Conservation (phyloP, 208 protist species). For the Tetramitus jugosus region DNA sequence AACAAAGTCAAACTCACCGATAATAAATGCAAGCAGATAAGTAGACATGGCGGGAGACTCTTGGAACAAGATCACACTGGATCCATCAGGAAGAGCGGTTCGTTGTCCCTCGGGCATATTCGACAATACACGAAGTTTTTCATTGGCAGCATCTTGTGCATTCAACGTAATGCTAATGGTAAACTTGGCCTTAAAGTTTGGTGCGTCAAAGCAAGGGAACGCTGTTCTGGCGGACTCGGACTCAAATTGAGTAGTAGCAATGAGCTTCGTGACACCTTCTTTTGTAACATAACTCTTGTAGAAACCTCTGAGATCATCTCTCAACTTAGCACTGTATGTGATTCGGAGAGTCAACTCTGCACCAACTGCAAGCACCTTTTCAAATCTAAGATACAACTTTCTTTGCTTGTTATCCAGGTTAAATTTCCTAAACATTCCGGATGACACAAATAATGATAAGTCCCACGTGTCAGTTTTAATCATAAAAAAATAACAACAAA, state of each 20-base stretch:
- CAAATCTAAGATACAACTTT: background rate
- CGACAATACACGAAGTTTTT: constrained; percentile 49
- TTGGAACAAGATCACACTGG: constrained; percentile 37
- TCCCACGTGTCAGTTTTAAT: too few species aligned
- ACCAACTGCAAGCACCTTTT: background rate
- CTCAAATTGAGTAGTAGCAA: constrained; percentile 22
- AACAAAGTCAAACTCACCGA: constrained; percentile 64
- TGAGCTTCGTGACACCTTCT: constrained; percentile 29
- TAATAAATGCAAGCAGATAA: constrained; percentile 70
- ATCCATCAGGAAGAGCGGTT: constrained; percentile 32
- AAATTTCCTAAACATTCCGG: background rate
- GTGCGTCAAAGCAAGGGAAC: constrained; percentile 58
- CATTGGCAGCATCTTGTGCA: background rate
- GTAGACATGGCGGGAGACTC: constrained; percentile 64
- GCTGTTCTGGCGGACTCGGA: background rate
- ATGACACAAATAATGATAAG: too few species aligned
- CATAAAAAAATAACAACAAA: too few species aligned
- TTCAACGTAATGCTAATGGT: constrained; percentile 57
- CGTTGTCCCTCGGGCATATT: constrained; percentile 61
- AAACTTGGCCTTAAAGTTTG: constrained; percentile 82
- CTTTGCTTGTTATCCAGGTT: background rate
- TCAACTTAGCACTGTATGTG: background rate
- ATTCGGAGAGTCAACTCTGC: background rate
- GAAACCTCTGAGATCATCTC: constrained; percentile 17
- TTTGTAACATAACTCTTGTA: constrained; percentile 30